Base-by-base conservation (phyloP, 345 rosid genomes). In the Ceriops tagal region DNA sequence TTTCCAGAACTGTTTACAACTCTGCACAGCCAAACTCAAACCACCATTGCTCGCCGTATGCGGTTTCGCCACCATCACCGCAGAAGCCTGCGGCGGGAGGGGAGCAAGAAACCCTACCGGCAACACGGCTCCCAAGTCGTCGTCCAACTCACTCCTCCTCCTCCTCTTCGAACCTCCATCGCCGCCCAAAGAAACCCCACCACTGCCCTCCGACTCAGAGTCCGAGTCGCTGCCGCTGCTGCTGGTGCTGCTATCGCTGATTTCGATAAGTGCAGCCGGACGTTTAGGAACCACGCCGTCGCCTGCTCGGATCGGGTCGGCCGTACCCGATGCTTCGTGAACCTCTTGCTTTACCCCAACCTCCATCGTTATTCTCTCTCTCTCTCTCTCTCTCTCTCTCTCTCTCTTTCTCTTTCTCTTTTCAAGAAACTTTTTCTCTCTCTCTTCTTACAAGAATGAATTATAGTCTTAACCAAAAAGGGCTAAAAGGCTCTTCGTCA, bases 1-100 rank as follows among this genome's bases (percentile, higher is more conserved):
- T 80, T 88, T 93, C 98, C 98, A 93, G 46, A 93, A 93, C 85
- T 89, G 96, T 79, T 80, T 89, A 53, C 81, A 77, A 66, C 82
- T 67, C 43, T 60, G 67, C 26, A 34, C 47, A n/a, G 20, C 49
- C 60, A 69, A 58, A 64, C 37, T 26, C 58, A 64, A 58, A 58
- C 73, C 69, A 21, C 64, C 24, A 46, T 51, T 26, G 8, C 9
- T 72, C 49, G 34, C 68, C 8, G 11, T 6, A 55, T n/a, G 1
- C 18, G 24, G 7, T 8, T 53, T 67, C 20, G 59, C 8, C 56
- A 30, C 28, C 53, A 64, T 7, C 37, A 27, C 62, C 26, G 71
- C 32, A 43, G 52, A 67, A 60, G 71, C 62, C 53, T 59, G 59
- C 52, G 57, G 74, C 19, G 78, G 76, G 46, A 78, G 78, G n/a